phyloP scores from a whole-genome alignment of 2,329 filamentous ascomycete genomes.

The Aspergillus pseudoterreus region DNA sequence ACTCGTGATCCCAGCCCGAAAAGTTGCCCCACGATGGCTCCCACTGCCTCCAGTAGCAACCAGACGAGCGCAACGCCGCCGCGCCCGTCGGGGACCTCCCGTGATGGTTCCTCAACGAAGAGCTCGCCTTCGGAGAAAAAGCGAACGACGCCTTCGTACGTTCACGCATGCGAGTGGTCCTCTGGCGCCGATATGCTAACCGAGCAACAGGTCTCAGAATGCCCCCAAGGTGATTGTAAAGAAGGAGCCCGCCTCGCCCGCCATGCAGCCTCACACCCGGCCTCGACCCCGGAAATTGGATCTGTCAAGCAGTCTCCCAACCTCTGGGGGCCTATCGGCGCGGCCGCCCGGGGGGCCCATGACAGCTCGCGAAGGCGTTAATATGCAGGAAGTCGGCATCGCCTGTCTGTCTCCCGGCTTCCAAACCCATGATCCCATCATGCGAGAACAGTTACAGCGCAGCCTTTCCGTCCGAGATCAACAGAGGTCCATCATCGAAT shows the following conservation, averaged over 20 bases:
- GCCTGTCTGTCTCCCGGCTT: slow-evolving; percentile 95
- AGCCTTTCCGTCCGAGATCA: slow-evolving; percentile 92
- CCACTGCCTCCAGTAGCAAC: slow-evolving; percentile 28
- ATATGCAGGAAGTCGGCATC: slow-evolving; percentile 87
- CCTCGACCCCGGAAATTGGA: slow-evolving; percentile 46
- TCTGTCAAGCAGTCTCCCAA: slow-evolving; percentile 41
- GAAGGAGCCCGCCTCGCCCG: slow-evolving; percentile 89
- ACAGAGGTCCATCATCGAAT: slow-evolving; percentile 91
- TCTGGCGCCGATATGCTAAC: background rate
- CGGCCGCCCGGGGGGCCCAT: slow-evolving; percentile 66
- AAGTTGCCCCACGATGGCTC: slow-evolving; percentile 40
- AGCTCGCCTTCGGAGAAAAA: slow-evolving; percentile 35
- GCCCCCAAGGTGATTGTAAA: slow-evolving; percentile 87
- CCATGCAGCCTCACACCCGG: slow-evolving; percentile 60
- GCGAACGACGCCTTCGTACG: slow-evolving; percentile 43
- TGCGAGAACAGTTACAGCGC: slow-evolving; percentile 91
- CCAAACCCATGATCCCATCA: slow-evolving; percentile 90
- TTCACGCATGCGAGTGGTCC: slow-evolving; percentile 27
- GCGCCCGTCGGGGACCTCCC: slow-evolving; percentile 27
- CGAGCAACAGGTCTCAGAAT: slow-evolving; percentile 27
- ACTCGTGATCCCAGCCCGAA: slow-evolving; percentile 44
- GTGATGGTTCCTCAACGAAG: slow-evolving; percentile 32
- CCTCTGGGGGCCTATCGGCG: slow-evolving; percentile 52
- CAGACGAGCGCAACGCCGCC: slow-evolving; percentile 34
- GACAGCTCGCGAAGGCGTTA: slow-evolving; percentile 73